Conservation (phyloP, 495 filamentous ascomycete species). For the Hyphodiscus hymeniophilus region DNA sequence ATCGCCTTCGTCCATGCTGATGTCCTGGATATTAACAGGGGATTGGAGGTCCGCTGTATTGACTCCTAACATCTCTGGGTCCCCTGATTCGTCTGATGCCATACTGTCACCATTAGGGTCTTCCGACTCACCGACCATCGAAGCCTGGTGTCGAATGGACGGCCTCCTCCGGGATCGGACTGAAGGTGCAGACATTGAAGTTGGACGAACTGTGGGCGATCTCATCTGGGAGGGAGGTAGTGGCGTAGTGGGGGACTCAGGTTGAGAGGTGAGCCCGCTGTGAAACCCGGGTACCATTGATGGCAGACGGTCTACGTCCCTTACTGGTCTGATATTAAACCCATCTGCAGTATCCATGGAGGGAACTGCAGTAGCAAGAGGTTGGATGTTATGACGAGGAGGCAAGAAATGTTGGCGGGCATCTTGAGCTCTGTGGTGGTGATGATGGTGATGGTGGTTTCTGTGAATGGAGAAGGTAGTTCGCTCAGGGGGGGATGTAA, state of each 20-base stretch:
- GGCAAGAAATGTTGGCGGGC: slow-evolving; percentile 45
- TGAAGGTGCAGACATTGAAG: slow-evolving; percentile 37
- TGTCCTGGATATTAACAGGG: slow-evolving; percentile 72
- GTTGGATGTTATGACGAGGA: slow-evolving; percentile 50
- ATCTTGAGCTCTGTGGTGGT: slow-evolving; percentile 53
- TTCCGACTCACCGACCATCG: slow-evolving; percentile 78
- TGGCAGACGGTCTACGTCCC: slow-evolving; percentile 77
- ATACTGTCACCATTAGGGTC: slow-evolving; percentile 78
- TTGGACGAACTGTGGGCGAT: slow-evolving; percentile 40
- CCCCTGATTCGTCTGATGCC: slow-evolving; percentile 55
- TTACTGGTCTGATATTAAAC: slow-evolving; percentile 70
- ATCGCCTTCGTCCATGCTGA: slow-evolving; percentile 67
- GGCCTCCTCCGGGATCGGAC: slow-evolving; percentile 50
- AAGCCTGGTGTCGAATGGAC: slow-evolving; percentile 80
- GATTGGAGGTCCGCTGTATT: slow-evolving; percentile 33
- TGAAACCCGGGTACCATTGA: slow-evolving; percentile 74
- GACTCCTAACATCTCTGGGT: slow-evolving; percentile 53
- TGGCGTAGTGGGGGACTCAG: slow-evolving; percentile 89
- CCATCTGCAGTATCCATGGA: slow-evolving; percentile 68
- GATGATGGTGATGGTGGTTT: slow-evolving; percentile 52
- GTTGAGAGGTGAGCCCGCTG: slow-evolving; percentile 71
- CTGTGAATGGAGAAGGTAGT: slow-evolving; percentile 46
- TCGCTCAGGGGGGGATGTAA: slow-evolving; percentile 69
- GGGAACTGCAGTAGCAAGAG: slow-evolving; percentile 59
- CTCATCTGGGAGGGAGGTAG: slow-evolving; percentile 52